Evolutionary conservation across 495 filamentous ascomycete species (phyloP), one percentile per base, ranked within the genome.

Genomic region (Recurvomyces mirabilis): DNA sequence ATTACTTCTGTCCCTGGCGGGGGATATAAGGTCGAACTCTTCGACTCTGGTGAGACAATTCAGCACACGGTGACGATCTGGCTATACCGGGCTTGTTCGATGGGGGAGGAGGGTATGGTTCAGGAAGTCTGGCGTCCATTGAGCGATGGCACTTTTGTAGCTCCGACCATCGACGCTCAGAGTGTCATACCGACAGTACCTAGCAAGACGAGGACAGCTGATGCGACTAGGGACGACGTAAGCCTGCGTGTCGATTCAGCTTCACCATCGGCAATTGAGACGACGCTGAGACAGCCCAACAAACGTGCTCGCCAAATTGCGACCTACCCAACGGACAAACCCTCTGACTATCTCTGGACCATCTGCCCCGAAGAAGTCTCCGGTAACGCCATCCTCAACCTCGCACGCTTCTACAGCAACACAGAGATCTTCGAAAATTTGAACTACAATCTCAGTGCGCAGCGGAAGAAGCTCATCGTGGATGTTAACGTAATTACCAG

Each of bases 331-430:
- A 25, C 4, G 2, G 23, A 40, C 21, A 3, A 24, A 5, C 37
- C 37, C 7, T 14, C 4, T 7, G 19, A 25, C n/a, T 2, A 40
- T 23, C 37, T 40, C 24, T 40, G 24, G 9, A 7, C 20, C 10
- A 14, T 25, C 11, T 15, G 1, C 12, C 39, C 39, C 3, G 39
- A 42, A 1, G 4, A 23, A 12, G 32, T 42, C 28, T 17, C 13
- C 15, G 39, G 39, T 5, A 20, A 5, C 12, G 32, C 25, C 25
- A 29, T 42, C 3, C 39, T 42, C 26, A n/a, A 21, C 14, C 39
- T 42, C n/a, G 39, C 39, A 2, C 24, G 24, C 39, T 19, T 30
- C 23, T 42, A 30, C 39, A 42, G 39, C 26, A 42, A 42, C 28
- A 13, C 15, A 9, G 25, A 42, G 26, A n/a, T 42, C 2, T 30